A percentile compares a stretch with the other conserved stretches of the same genome.
phyloP scores from a whole-genome alignment of 768 basidiomycete species.

The Leucogyrophana mollusca region DNA sequence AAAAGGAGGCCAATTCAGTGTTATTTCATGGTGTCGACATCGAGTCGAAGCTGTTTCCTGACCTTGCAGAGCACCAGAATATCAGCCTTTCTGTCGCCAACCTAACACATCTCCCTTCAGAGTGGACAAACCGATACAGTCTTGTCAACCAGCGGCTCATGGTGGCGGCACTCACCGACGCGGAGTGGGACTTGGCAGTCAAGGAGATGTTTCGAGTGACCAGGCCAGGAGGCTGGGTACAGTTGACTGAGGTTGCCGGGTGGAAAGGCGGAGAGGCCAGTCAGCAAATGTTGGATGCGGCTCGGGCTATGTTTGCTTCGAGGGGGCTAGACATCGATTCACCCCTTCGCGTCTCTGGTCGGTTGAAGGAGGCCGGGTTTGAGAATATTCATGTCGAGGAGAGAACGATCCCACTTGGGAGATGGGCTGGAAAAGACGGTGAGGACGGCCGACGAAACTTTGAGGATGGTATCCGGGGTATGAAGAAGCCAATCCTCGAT shows the following conservation, averaged over 20 bases:
- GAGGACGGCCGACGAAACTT: too few relatives aligned
- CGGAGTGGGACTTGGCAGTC: constrained; percentile 5
- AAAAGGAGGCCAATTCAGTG: neutral
- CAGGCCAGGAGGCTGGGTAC: constrained; percentile 10
- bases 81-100: neutral
- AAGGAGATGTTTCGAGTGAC: constrained; percentile 3
- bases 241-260: too few relatives aligned
- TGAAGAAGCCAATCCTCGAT: too few relatives aligned
- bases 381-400: neutral
- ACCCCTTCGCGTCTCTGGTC: too few relatives aligned
- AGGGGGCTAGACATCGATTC: neutral
- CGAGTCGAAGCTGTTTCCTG: neutral
- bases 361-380: neutral
- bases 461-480: too few relatives aligned
- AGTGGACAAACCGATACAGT: constrained; percentile 4
- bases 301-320: neutral
- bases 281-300: neutral
- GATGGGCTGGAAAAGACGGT: too few relatives aligned
- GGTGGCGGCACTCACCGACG: neutral
- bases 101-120: neutral
- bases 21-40: neutral
- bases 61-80: neutral
- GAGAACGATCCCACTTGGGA: too few relatives aligned
- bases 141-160: constrained; percentile 12
- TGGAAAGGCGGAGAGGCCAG: too few relatives aligned